These are phyloP conservation scores for Zizania palustris DNA, from an alignment of 202 grass and related monocot genomes.

Conservation along the genomic window DNA sequence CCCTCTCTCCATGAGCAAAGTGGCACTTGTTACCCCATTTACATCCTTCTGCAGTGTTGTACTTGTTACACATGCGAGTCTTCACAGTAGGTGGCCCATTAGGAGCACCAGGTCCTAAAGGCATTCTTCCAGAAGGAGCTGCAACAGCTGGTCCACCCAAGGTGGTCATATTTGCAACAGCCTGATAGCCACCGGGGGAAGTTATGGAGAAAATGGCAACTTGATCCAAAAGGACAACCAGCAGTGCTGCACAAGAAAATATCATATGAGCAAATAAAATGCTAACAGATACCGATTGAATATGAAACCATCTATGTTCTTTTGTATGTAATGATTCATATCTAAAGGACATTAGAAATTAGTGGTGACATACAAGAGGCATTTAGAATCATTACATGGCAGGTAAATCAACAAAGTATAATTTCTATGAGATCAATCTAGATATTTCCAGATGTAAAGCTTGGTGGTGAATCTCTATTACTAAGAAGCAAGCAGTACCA, in stretches of 20 bases:
- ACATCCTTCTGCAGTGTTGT: conserved; percentile 85
- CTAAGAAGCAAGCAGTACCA: background rate
- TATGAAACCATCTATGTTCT: background rate
- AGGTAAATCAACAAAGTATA: background rate
- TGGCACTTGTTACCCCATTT: conserved; percentile 92
- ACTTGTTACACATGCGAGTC: conserved; percentile 86
- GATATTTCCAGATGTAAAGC: background rate
- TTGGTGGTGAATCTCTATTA: background rate
- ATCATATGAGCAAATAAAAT: conserved; percentile 32
- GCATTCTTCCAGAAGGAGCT: conserved; percentile 60
- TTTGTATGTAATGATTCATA: conserved; percentile 3
- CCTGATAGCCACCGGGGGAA: conserved; percentile 82
- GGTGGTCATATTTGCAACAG: conserved; percentile 76
- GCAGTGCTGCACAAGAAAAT: conserved; percentile 59
- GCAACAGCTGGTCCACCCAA: conserved; percentile 52
- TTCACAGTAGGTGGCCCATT: conserved; percentile 55
- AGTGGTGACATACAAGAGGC: background rate
- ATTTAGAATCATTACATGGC: background rate
- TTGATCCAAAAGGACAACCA: conserved; percentile 78
- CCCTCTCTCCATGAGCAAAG: conserved; percentile 88
- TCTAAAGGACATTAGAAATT: background rate
- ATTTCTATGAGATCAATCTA: background rate
- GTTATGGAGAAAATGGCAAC: conserved; percentile 87
- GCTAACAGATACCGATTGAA: background rate
- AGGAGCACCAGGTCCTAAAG: conserved; percentile 41